These are phyloP conservation scores for Galium porrigens DNA, from an alignment of 305 asterid species.

Conservation along the genomic window DNA sequence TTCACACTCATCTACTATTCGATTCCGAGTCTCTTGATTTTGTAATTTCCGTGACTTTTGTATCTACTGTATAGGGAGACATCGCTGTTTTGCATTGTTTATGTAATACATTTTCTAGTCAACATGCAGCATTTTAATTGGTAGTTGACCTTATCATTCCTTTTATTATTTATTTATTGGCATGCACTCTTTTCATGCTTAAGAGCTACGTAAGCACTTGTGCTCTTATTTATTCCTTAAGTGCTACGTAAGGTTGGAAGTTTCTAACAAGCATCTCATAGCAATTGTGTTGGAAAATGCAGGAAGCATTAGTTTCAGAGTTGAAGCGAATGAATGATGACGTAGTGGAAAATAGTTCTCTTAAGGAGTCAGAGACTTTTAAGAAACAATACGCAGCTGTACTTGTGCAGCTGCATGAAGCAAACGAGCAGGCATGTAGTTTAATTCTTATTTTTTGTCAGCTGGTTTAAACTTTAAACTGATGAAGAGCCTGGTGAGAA, in stretches of 20 bases:
- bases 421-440: slow-evolving; percentile 51
- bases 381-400: slow-evolving; percentile 67
- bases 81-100: not conserved
- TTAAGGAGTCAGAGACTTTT: slow-evolving; percentile 60
- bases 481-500: no score
- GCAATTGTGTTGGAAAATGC: slow-evolving; percentile 16
- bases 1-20: not conserved
- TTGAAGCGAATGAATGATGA: slow-evolving; percentile 69
- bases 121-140: not conserved
- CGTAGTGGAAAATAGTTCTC: slow-evolving; percentile 39
- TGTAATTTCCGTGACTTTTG: not conserved
- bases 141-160: not conserved
- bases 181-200: not conserved
- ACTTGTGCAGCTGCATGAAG: slow-evolving; percentile 48
- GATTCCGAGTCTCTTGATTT: not conserved
- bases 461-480: not conserved
- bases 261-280: slow-evolving; percentile 12
- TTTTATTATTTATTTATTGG: not conserved
- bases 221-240: not conserved
- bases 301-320: slow-evolving; percentile 80
- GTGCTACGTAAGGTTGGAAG: slow-evolving; percentile 1
- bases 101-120: not conserved
- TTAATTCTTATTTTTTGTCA: not conserved
- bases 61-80: not conserved
- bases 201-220: not conserved